phyloP scores from a whole-genome alignment of 768 basidiomycete genomes.

The Gymnopilus junonius region DNA sequence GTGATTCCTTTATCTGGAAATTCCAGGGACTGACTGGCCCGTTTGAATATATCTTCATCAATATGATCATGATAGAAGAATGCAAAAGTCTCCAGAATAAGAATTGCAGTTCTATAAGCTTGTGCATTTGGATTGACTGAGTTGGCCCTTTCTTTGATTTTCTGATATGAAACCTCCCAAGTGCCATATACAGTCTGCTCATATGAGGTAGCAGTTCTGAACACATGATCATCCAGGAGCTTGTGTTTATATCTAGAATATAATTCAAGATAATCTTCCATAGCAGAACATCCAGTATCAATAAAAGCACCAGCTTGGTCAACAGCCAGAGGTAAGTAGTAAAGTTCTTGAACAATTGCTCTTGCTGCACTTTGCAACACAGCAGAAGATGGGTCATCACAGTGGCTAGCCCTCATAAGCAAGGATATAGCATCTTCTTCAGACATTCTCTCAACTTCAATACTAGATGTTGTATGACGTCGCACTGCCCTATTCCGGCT shows the following conservation, averaged over 20 bases:
- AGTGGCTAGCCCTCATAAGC: conserved; percentile 16
- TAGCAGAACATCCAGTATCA: conserved; percentile 10
- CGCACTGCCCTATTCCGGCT: conserved; percentile 15
- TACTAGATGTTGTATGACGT: conserved; percentile 1
- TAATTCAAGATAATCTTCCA: conserved; percentile 16
- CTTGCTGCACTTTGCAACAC: background rate
- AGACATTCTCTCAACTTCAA: conserved; percentile 17
- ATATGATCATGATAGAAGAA: conserved; percentile 24
- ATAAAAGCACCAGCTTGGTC: conserved; percentile 25
- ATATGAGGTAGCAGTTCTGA: conserved; percentile 19
- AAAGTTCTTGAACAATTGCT: conserved; percentile 13
- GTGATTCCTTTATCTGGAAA: too few species aligned
- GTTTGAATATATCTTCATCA: conserved; percentile 15
- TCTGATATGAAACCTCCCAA: conserved; percentile 23
- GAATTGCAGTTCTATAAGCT: conserved; percentile 15
- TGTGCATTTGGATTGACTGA: background rate
- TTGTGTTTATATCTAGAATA: conserved; percentile 6
- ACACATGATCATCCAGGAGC: conserved; percentile 7
- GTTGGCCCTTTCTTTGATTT: conserved; percentile 14
- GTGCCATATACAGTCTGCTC: conserved; percentile 18
- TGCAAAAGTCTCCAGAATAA: conserved; percentile 18
- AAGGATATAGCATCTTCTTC: conserved; percentile 20
- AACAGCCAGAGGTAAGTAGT: conserved; percentile 15
- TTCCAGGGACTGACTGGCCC: conserved; percentile 1
- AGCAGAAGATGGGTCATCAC: background rate